Percentiles rank a stretch among this genome's conserved stretches.
Conservation (phyloP, 345 rosid genomes). For the Conringia planisiliqua region DNA sequence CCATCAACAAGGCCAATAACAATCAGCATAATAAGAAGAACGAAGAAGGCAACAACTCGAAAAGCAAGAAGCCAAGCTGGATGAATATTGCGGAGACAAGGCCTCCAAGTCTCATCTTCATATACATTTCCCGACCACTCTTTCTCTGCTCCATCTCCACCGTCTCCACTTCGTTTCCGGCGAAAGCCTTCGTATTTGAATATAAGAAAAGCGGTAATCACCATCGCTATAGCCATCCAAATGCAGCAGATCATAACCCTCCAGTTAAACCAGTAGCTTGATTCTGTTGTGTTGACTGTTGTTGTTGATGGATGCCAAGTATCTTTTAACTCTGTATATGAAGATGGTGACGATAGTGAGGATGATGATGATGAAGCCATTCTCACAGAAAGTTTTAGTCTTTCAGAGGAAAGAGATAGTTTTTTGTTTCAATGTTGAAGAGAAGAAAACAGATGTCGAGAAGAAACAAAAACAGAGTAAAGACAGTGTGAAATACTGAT, state of each 20-base stretch:
- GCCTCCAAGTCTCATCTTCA: slow-evolving; percentile 83
- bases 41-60: slow-evolving; percentile 59
- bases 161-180: slow-evolving; percentile 10
- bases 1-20: slow-evolving; percentile 56
- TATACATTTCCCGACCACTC: slow-evolving; percentile 45
- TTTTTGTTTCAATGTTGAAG: not conserved
- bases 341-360: slow-evolving; percentile 12
- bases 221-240: slow-evolving; percentile 47
- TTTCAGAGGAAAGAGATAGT: not conserved
- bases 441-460: not conserved
- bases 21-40: slow-evolving; percentile 53
- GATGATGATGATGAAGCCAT: slow-evolving; percentile 23
- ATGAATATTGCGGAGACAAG: slow-evolving; percentile 75
- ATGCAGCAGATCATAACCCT: slow-evolving; percentile 66
- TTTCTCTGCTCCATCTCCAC: slow-evolving; percentile 42
- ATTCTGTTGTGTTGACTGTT: slow-evolving; percentile 46
- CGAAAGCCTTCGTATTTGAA: slow-evolving; percentile 58
- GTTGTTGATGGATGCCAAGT: slow-evolving; percentile 38
- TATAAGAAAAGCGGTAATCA: slow-evolving; percentile 49
- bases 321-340: slow-evolving; percentile 35
- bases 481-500: not conserved
- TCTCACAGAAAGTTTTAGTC: not conserved
- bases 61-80: slow-evolving; percentile 93
- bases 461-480: slow-evolving; percentile 28
- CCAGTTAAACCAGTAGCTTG: slow-evolving; percentile 92